Base-by-base conservation (phyloP, 1,284 basidiomycete species). In the Coriolopsis trogii region DNA sequence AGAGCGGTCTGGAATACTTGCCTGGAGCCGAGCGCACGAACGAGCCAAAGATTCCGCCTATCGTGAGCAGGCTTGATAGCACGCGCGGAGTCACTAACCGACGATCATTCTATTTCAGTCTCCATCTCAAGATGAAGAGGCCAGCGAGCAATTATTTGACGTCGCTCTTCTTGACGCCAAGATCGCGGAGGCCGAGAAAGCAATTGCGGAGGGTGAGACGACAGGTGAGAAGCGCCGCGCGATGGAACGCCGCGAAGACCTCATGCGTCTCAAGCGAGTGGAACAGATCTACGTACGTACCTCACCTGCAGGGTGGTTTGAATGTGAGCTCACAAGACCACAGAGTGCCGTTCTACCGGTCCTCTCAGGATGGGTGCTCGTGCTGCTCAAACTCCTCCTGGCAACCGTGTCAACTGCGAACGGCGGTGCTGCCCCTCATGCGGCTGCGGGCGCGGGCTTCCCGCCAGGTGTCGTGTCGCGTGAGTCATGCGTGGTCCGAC, bases 1-100 rank as follows among this genome's bases (percentile, higher is more conserved):
- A 99, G 74, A 93, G 93, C 62, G 97, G 96, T 10, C 72, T 98
- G 55, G 89, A 93, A 60, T 76, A 83, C 70, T 77, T 93, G 79
- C 81, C 87, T 29, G 81, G 88, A 44, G 69, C 79, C 25, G 84
- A 84, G 55, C 79, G 78, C 24, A 51, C 68, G 30, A 55, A 59
- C 31, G 69, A 69, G 30, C 64, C 63, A 24, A 70, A 63, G 53
- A 59, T 63, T 55, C 67, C 55, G 38, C 42, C 54, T 69, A 78
- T 59, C 59, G 80, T 79, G 59, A 60, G 73, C n/a, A n/a, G n/a
- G n/a, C n/a, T n/a, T n/a, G n/a, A n/a, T n/a, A n/a, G n/a, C n/a
- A n/a, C n/a, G 51, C 28, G 26, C 38, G 9, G 23, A 42, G 23
- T 34, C 5, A 29, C 29, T 46, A 16, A 25, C 23, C n/a, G 34